Evolutionary conservation across 352 stramenopile genomes (phyloP).

Genomic region (Phytopythium montanum): DNA sequence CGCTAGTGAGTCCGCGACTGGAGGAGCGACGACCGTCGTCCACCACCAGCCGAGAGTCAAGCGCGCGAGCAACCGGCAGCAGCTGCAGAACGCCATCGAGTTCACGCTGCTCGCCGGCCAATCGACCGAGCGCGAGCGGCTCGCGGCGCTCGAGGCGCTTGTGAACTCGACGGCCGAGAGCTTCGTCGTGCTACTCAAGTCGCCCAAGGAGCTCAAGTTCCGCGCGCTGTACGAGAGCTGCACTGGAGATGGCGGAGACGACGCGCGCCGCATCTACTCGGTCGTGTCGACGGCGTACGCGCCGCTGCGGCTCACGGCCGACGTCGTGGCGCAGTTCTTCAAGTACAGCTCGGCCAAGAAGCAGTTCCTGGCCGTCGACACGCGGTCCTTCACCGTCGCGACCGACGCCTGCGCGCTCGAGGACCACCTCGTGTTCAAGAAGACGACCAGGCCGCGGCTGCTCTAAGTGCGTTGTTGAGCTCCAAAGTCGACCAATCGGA

Average conservation of each 20-base stretch:
- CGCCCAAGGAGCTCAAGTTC: slow-evolving; percentile 68
- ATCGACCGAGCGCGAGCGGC: slow-evolving; percentile 56
- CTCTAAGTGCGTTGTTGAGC: background rate
- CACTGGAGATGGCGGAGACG: slow-evolving; percentile 37
- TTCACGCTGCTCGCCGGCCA: slow-evolving; percentile 66
- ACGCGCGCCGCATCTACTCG: slow-evolving; percentile 38
- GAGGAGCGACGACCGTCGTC: background rate
- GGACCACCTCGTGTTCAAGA: slow-evolving; percentile 52
- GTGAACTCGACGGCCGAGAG: slow-evolving; percentile 49
- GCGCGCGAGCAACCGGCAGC: slow-evolving; percentile 54
- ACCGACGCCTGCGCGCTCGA: slow-evolving; percentile 68
- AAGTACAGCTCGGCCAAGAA: slow-evolving; percentile 86
- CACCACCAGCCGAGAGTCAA: slow-evolving; percentile 16
- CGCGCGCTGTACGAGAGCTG: slow-evolving; percentile 67
- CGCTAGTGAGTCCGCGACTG: background rate
- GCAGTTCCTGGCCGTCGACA: slow-evolving; percentile 60
- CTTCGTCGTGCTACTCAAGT: slow-evolving; percentile 77
- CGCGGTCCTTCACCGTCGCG: slow-evolving; percentile 64
- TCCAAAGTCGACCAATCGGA: too few species aligned
- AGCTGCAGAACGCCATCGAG: slow-evolving; percentile 81
- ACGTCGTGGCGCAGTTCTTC: slow-evolving; percentile 68
- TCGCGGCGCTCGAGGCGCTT: slow-evolving; percentile 37
- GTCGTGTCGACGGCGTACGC: slow-evolving; percentile 26
- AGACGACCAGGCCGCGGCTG: slow-evolving; percentile 19
- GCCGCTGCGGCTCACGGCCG: slow-evolving; percentile 19